A percentile compares a stretch with the other conserved stretches of the same genome.
These are phyloP conservation scores for Inonotus hispidus DNA, from an alignment of 1,284 basidiomycete species.

Conservation along the genomic window DNA sequence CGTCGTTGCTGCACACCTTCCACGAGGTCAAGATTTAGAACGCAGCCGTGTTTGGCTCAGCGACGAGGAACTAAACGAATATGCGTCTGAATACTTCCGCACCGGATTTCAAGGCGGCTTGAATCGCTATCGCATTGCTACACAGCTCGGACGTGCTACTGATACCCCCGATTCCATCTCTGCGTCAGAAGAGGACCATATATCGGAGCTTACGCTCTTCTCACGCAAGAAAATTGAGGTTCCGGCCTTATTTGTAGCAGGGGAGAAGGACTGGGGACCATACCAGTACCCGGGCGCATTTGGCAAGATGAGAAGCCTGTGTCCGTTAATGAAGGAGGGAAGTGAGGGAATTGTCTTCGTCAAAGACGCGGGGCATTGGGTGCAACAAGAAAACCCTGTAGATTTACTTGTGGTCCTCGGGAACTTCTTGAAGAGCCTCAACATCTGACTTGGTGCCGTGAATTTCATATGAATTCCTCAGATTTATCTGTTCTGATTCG, in stretches of 20 bases:
- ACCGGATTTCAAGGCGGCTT: conserved; percentile 61
- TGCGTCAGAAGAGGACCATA: conserved; percentile 22
- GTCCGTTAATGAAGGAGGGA: conserved; percentile 23
- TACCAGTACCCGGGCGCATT: conserved; percentile 47
- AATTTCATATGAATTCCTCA: background rate
- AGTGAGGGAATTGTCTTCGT: conserved; percentile 41
- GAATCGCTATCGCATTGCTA: conserved; percentile 44
- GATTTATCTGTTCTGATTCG: background rate
- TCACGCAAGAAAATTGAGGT: conserved; percentile 36
- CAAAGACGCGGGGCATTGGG: conserved; percentile 59
- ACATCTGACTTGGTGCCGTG: background rate
- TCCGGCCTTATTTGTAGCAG: conserved; percentile 50
- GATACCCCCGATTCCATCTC: conserved; percentile 20
- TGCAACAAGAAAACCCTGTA: conserved; percentile 47
- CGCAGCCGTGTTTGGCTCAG: conserved; percentile 37
- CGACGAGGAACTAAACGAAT: conserved; percentile 44
- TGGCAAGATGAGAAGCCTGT: conserved; percentile 37
- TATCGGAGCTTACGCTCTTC: conserved; percentile 16
- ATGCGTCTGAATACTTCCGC: conserved; percentile 41
- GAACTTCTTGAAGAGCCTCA: background rate
- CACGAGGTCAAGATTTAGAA: conserved; percentile 5
- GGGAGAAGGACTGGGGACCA: conserved; percentile 53
- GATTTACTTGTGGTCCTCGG: conserved; percentile 19
- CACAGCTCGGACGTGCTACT: conserved; percentile 22
- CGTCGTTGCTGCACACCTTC: conserved; percentile 27